Base-by-base conservation (phyloP, 2,329 filamentous ascomycete species). In the Botrytis aclada region DNA sequence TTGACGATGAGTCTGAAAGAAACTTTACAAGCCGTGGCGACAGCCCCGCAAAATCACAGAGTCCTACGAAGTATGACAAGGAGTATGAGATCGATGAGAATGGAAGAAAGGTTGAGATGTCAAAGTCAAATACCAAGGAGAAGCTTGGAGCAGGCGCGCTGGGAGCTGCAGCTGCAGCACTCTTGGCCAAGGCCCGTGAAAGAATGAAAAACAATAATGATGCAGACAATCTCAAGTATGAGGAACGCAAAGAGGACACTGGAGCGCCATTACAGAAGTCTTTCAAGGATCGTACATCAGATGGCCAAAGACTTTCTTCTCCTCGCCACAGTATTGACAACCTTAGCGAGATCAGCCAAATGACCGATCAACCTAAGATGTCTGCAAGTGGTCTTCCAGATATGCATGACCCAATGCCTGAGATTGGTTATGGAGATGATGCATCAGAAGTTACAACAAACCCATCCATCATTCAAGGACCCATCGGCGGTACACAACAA, bases 391-490 rank as follows among this genome's bases (percentile, higher is more conserved):
- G 90, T 64, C 81, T 95, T 74, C 93, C 93, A 5, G 87, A 91
- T 76, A 83, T 88, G 51, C 83, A 90, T 72, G 86, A 95, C 77
- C 91, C 92, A 8, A 88, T 95, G 84, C 93, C 92, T 0, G 94
- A 95, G 79, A 90, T 93, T 78, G 93, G 92, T 6, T 92, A 93
- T 76, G 84, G 82, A 69, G 84, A 85, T 73, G 84, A 85, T 73
- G 87, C 89, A 54, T 82, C 83, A 34, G 94, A 97, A 74, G 87
- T 93, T 25, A 91, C 89, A 63, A 97, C 94, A 29, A 97, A 97
- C 79, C 94, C 94, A 4, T 97, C 95, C 0, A 86, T 95, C 67
- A 89, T 97, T 58, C 88, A 94, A 76, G 93, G 92, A 29, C 91
- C 90, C 1, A 87, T 92, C 67, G 90, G 89, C 69, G 78, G 76